Base-by-base conservation (phyloP, 805 yeast genomes). In the Ogataea thermomethanolica region DNA sequence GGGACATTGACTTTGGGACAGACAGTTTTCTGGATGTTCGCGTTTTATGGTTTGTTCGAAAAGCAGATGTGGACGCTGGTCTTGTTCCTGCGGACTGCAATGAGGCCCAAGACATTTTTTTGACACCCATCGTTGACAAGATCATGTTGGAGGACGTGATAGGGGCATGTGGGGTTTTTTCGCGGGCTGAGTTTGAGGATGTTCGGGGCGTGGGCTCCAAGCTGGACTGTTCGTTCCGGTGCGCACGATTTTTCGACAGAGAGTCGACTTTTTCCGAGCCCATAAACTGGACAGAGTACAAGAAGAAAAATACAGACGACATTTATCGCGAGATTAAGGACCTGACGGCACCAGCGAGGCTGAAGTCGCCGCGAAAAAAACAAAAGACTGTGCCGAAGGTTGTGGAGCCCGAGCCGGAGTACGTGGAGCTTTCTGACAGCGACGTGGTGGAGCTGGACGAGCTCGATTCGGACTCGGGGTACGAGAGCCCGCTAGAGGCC, bases 1-100 rank as follows among this genome's bases (percentile, higher is more conserved):
- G 69, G 35, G 80, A 77, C 30, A 74, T 79, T 10, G 49, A 61
- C 13, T 66, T 73, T 39, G 84, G 81, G 3, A 71, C 70, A 4
- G 67, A 70, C 26, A 65, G 65, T 35, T 70, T 67, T 37, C 60
- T 81, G 2, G 79, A 72, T 11, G 48, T 81, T 1, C 59, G 62
- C 43, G 80, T 71, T 1, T 48, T 73, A 23, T 70, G 74, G 57
- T 76, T 79, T 44, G 53, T 70, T n/a, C 55, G 71, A 38, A 53
- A 59, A 33, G 29, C 55, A 4, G 81, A 78, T 27, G 58, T 75
- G 7, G 61, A 64, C 23, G 45, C 53, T 2, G 40, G 43, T 3
- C 41, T 50, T 4, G 59, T 64, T 20, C 62, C 67, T 8, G 43
- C 35, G 12, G 48, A 60, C 7, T 56, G 52, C 7, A 51, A 53